Conservation (phyloP, 2,329 filamentous ascomycete genomes). For the Colletotrichum sp. region DNA sequence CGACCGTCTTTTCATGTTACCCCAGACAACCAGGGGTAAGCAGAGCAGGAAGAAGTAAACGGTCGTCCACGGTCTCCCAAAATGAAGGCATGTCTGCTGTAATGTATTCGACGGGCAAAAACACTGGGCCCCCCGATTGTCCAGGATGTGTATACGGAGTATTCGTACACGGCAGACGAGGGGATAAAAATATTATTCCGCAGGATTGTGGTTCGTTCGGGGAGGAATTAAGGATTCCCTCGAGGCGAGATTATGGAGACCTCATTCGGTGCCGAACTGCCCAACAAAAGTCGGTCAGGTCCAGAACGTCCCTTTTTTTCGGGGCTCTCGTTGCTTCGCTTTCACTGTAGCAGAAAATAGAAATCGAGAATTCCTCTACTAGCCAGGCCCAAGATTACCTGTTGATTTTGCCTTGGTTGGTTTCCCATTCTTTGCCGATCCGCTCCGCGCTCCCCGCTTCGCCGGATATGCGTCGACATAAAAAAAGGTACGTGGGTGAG, state of each 20-base stretch:
- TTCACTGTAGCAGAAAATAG: not conserved
- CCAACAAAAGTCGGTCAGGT: not conserved
- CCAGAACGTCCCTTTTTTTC: not conserved
- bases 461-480: not conserved
- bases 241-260: not conserved
- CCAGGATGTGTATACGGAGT: not conserved
- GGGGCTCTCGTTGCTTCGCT: not conserved
- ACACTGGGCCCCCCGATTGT: not conserved
- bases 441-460: not conserved
- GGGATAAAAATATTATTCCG: not conserved
- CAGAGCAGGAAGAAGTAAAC: not conserved
- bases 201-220: not conserved
- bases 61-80: not conserved
- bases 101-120: slow-evolving; percentile 7
- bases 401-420: not conserved
- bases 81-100: not conserved
- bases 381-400: not conserved
- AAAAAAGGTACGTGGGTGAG: not conserved
- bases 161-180: not conserved
- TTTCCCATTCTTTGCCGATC: not conserved
- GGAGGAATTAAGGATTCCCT: not conserved
- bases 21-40: not conserved
- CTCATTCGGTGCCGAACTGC: not conserved
- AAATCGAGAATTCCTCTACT: not conserved
- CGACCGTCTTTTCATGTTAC: slow-evolving; percentile 11